A percentile compares a stretch with the other conserved stretches of the same genome.
These are phyloP conservation scores for Phoma herbarum DNA, from an alignment of 2,329 filamentous ascomycete genomes.

Conservation along the genomic window DNA sequence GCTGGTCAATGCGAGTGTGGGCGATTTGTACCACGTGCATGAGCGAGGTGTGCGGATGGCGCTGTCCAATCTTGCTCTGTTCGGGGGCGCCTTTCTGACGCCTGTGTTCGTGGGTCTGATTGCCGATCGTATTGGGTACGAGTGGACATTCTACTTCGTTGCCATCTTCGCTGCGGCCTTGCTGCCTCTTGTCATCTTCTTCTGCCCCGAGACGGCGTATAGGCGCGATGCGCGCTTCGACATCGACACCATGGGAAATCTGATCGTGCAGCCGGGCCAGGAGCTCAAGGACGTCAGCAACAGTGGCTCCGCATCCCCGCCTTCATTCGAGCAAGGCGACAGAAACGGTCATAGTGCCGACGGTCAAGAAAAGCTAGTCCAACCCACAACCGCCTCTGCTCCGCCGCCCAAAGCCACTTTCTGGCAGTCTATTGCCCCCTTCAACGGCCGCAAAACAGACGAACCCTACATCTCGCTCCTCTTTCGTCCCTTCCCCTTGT, in stretches of 20 bases:
- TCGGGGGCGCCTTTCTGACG: conserved; percentile 77
- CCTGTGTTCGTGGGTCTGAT: conserved; percentile 93
- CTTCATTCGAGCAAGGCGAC: conserved; percentile 11
- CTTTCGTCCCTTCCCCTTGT: conserved; percentile 79
- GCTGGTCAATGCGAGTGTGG: conserved; percentile 86
- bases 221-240: conserved; percentile 72
- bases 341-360: not conserved
- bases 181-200: conserved; percentile 76
- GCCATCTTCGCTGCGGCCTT: conserved; percentile 80
- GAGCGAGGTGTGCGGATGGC: conserved; percentile 89
- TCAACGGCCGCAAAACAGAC: conserved; percentile 83
- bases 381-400: not conserved
- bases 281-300: conserved; percentile 3
- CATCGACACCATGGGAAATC: conserved; percentile 66
- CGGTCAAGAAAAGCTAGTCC: not conserved
- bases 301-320: not conserved
- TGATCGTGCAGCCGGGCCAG: conserved; percentile 21
- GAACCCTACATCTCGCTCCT: conserved; percentile 74
- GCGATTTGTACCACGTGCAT: conserved; percentile 91
- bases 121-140: conserved; percentile 77
- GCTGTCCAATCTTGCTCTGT: conserved; percentile 74
- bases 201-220: conserved; percentile 87
- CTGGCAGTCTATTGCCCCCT: conserved; percentile 68
- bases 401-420: conserved; percentile 64
- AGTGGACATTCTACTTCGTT: conserved; percentile 88